phyloP scores from a whole-genome alignment of 352 stramenopile genomes.

The Halophytophthora batemanensis region DNA sequence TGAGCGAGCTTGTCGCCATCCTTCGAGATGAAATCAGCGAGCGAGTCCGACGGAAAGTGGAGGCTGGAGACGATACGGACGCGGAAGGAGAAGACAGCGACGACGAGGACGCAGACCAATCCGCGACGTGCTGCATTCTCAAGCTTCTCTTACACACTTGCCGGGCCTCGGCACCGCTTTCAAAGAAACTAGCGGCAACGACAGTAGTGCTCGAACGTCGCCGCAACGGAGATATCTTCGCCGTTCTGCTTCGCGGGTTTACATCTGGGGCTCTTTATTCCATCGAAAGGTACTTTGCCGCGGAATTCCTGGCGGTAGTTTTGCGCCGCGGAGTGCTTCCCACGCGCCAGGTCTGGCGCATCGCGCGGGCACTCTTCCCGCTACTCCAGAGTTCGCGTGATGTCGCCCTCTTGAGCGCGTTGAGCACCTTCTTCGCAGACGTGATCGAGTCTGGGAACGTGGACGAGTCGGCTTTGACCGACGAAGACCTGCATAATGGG shows the following conservation, averaged over 20 bases:
- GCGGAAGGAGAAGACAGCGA: too few species aligned
- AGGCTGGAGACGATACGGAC: slow-evolving; percentile 2
- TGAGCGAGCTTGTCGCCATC: slow-evolving; percentile 46
- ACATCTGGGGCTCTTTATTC: slow-evolving; percentile 26
- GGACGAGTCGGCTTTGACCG: slow-evolving; percentile 28
- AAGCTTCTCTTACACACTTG: slow-evolving; percentile 72
- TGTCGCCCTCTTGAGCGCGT: slow-evolving; percentile 40
- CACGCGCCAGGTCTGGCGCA: slow-evolving; percentile 52
- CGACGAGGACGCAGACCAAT: slow-evolving; percentile 68
- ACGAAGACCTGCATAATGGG: slow-evolving; percentile 2
- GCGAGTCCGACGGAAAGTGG: slow-evolving; percentile 19
- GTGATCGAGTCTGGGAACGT: slow-evolving; percentile 56
- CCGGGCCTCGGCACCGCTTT: slow-evolving; percentile 60
- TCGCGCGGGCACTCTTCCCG: slow-evolving; percentile 40
- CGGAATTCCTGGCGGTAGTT: slow-evolving; percentile 61
- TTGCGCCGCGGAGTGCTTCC: slow-evolving; percentile 50
- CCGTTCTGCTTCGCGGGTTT: slow-evolving; percentile 33
- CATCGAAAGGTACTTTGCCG: slow-evolving; percentile 62
- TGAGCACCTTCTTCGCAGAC: slow-evolving; percentile 66
- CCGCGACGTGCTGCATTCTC: slow-evolving; percentile 62
- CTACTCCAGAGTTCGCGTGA: slow-evolving; percentile 35
- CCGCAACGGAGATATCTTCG: slow-evolving; percentile 40
- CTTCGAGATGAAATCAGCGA: slow-evolving; percentile 48
- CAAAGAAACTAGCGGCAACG: slow-evolving; percentile 46
- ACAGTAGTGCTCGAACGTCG: slow-evolving; percentile 21